Conservation (phyloP, 176 grass and related monocot species). For the sorghum (Sorghum bicolor) region DNA sequence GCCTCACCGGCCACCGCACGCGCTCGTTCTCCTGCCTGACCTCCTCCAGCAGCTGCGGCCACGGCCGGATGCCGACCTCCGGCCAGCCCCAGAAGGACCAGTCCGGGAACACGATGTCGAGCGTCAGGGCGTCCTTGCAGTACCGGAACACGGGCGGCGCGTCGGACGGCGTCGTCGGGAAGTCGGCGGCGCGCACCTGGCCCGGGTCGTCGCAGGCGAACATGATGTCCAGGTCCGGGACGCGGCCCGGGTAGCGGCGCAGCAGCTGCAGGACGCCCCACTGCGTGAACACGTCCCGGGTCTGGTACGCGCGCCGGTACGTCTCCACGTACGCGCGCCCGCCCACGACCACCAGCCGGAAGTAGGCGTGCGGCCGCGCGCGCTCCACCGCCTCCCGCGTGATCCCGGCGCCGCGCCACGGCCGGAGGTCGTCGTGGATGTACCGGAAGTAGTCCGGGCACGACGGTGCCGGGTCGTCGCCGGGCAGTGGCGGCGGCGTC, state of each 20-base stretch:
- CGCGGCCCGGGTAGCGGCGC: constrained; percentile 47
- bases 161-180: background rate
- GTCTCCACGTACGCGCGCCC: constrained; percentile 54
- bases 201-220: constrained; percentile 62
- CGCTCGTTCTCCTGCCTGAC: constrained; percentile 32
- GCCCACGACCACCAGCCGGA: constrained; percentile 57
- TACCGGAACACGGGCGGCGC: constrained; percentile 59
- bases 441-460: constrained; percentile 38
- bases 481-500: background rate
- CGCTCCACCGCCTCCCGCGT: constrained; percentile 50
- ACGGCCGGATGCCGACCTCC: constrained; percentile 53
- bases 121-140: constrained; percentile 43
- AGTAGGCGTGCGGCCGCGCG: constrained; percentile 34
- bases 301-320: constrained; percentile 54
- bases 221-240: constrained; percentile 75
- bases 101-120: constrained; percentile 74
- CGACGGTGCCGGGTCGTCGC: background rate
- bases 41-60: constrained; percentile 34
- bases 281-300: constrained; percentile 60
- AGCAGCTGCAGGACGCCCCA: constrained; percentile 76
- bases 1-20: constrained; percentile 39
- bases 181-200: constrained; percentile 35
- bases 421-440: constrained; percentile 61
- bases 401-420: constrained; percentile 56
- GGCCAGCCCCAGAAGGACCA: constrained; percentile 94